phyloP scores from a whole-genome alignment of 441 rosid species.

The Omphalea diandra region DNA sequence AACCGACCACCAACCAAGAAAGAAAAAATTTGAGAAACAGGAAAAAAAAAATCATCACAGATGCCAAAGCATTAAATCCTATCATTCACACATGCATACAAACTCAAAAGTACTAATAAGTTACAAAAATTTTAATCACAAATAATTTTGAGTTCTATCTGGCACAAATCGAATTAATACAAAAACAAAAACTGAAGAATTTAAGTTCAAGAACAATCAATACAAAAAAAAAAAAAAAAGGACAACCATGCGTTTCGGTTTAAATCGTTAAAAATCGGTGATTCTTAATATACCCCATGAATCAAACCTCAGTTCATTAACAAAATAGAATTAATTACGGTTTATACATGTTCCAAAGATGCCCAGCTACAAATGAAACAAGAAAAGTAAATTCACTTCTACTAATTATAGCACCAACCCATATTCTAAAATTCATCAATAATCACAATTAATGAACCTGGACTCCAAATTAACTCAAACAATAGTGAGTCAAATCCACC shows the following conservation, averaged over 20 bases:
- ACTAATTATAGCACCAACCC: conserved; percentile 17
- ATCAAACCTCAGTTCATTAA: not conserved
- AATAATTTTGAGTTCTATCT: not conserved
- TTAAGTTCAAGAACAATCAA: not conserved
- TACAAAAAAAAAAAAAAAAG: not conserved
- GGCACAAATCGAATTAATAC: not conserved
- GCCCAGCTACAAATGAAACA: not conserved
- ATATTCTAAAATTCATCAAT: not conserved
- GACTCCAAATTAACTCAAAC: conserved; percentile 19
- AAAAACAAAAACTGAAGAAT: not conserved
- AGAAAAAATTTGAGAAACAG: not conserved
- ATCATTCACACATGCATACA: not conserved
- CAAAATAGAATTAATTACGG: not conserved
- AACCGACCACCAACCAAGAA: conserved; percentile 13
- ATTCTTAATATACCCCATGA: not conserved
- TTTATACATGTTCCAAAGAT: not conserved
- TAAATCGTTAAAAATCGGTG: not conserved
- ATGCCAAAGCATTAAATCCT: conserved; percentile 17
- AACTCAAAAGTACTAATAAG: not conserved
- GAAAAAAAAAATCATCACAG: not conserved
- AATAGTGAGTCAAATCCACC: not conserved
- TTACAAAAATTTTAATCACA: not conserved
- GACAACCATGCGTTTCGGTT: not conserved
- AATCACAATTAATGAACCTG: not conserved
- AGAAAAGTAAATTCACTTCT: not conserved